These are phyloP conservation scores for Lachancea nothofagi DNA, from an alignment of 805 yeast species.

Conservation along the genomic window DNA sequence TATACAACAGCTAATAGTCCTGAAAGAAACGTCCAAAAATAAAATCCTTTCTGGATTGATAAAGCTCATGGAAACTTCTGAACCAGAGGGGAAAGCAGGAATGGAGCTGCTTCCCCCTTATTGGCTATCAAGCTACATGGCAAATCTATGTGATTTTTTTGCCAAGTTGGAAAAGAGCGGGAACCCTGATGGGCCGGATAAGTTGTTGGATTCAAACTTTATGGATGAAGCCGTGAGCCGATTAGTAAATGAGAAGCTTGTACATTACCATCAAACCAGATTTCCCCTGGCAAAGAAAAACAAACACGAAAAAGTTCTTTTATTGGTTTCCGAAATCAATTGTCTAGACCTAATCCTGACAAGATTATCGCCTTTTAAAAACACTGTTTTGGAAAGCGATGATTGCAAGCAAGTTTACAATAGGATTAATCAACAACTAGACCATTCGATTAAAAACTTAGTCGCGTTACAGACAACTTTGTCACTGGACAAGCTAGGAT, in stretches of 20 bases:
- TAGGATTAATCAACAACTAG: slow-evolving; percentile 33
- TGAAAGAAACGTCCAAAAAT: slow-evolving; percentile 19
- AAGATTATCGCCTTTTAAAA: slow-evolving; percentile 39
- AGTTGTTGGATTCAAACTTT: slow-evolving; percentile 39
- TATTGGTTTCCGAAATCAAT: slow-evolving; percentile 46
- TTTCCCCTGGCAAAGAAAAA: slow-evolving; percentile 30
- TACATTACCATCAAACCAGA: slow-evolving; percentile 26
- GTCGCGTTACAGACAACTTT: slow-evolving; percentile 41
- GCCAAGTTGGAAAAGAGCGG: slow-evolving; percentile 46
- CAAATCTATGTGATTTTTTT: slow-evolving; percentile 45
- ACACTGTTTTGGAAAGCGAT: slow-evolving; percentile 34
- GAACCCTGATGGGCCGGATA: slow-evolving; percentile 26
- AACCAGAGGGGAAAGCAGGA: slow-evolving; percentile 29
- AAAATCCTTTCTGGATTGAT: slow-evolving; percentile 19
- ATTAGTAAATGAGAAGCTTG: slow-evolving; percentile 30
- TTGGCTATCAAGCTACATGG: slow-evolving; percentile 62
- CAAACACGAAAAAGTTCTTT: slow-evolving; percentile 21
- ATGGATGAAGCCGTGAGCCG: slow-evolving; percentile 39
- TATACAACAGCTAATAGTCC: slow-evolving; percentile 16
- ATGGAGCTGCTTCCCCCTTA: slow-evolving; percentile 71
- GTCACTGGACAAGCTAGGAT: slow-evolving; percentile 47
- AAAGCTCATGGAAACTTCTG: slow-evolving; percentile 28
- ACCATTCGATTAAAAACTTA: slow-evolving; percentile 29
- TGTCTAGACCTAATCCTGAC: slow-evolving; percentile 57
- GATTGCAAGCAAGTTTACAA: slow-evolving; percentile 14